Evolutionary conservation across 129 eudicot genomes (phyloP), one percentile per base, ranked within the genome.

Genomic region (Centella asiatica): DNA sequence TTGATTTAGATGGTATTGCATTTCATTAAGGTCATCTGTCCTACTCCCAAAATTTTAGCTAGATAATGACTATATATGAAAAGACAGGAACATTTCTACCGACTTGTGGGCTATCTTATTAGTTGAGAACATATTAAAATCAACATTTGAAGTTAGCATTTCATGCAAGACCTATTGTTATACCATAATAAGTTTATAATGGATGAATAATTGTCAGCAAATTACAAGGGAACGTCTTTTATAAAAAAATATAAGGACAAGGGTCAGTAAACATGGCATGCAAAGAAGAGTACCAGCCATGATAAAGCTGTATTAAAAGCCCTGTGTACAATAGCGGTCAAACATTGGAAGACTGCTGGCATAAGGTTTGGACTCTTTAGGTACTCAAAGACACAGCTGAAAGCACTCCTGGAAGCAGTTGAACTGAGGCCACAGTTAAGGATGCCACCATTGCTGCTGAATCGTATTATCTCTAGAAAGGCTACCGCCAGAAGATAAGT

Each of bases 401-500:
- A 93, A 72, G 99, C 96, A 80, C 99, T 93, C 64, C 80, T 80
- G 50, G 96, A 88, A 64, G 89, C 81, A 64, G 81, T 78, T 24
- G 87, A 78, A 58, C 25, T 76, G 45, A 89, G 77, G 55, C 76
- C 83, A 67, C 87, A 76, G 71, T 88, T 93, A 19, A 93, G 96
- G 80, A 93, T 85, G 63, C 99, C 99, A 44, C 99, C 99, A 42
- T 93, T 93, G 85, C 99, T 93, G 79, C 95, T 85, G 71, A 93
- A 93, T 62, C 99, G 74, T 68, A 78, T 93, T 40, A 93, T 88
- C 77, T 93, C 99, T 73, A 93, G 62, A 83, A 78, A 87, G 40
- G 99, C 80, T 27, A 93, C 99, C 7, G 99, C 99, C 39, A 93
- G 86, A 57, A 93, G 87, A 81, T 93, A 93, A 29, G 96, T 93